Conservation (phyloP, 2,329 filamentous ascomycete genomes). For the Chrysoporthe cubensis region DNA sequence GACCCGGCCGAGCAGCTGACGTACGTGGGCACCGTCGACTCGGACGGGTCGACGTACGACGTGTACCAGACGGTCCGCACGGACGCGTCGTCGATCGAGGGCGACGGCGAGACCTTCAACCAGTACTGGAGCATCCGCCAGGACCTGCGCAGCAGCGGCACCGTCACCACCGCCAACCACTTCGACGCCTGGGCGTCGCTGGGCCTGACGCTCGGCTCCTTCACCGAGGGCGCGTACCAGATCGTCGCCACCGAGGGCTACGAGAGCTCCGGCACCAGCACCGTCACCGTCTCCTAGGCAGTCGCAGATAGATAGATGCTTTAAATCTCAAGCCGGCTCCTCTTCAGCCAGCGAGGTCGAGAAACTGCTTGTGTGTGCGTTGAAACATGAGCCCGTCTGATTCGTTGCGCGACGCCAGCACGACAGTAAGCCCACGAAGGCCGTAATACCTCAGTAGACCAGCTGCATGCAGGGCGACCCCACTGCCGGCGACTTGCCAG, state of each 20-base stretch:
- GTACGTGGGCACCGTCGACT: constrained; percentile 38
- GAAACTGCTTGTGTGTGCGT: no score
- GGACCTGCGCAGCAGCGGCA: constrained; percentile 51
- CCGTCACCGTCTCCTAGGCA: constrained; percentile 39
- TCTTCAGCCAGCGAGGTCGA: no score
- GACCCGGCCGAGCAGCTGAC: constrained; percentile 44
- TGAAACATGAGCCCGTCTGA: no score
- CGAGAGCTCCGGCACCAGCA: constrained; percentile 51
- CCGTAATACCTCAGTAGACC: no score
- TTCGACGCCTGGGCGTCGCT: constrained; percentile 54
- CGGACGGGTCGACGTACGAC: constrained; percentile 42
- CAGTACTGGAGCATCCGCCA: constrained; percentile 57
- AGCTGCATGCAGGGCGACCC: no score
- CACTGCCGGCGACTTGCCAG: background rate
- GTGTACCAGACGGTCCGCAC: constrained; percentile 40
- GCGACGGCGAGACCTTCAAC: constrained; percentile 53
- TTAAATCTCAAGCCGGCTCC: no score
- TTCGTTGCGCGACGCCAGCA: no score
- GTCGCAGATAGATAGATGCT: background rate
- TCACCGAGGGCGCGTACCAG: constrained; percentile 49
- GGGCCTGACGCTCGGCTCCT: constrained; percentile 50
- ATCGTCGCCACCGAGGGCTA: constrained; percentile 59
- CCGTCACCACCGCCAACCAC: constrained; percentile 53
- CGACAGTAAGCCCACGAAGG: no score
- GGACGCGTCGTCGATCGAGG: constrained; percentile 51